Base-by-base conservation (phyloP, 2,329 filamentous ascomycete species). In the Colletotrichum agaves region DNA sequence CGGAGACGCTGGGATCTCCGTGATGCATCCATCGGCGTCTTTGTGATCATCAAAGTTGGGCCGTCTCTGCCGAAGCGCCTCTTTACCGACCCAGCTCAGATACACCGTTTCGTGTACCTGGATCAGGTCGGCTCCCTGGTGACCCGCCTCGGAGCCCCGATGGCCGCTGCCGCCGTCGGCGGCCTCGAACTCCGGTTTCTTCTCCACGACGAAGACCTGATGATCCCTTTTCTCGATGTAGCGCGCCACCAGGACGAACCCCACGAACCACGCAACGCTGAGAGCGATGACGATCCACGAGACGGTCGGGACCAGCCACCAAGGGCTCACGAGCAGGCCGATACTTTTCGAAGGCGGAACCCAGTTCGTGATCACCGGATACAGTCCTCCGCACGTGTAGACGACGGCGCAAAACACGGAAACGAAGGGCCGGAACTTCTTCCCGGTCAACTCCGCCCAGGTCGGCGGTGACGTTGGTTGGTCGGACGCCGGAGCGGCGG, bases 71-170 rank as follows among this genome's bases (percentile, higher is more conserved):
- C 65, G 65, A 4, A 70, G 68, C 12, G 74, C 73, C 56, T 79
- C 77, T 15, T 67, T 73, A 0, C 74, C 77, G 15, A 76, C 74
- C 77, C 77, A 79, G 50, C 75, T 75, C 13, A 78, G 62, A 56
- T 77, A 79, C 0, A 79, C 77, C 5, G 77, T 79, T 70, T 79
- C 77, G n/a, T 79, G 78, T 7, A 78, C 72, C 27, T 79, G 73
- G 3, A 79, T 73, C 31, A 78, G 73, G 0, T 77, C 77, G 5
- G 56, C 58, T 7, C 65, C 61, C 10, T 4, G 2, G 13, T 67
- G 46, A n/a, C 50, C 53, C 11, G 47, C 50, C 23, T 49, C 56
- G 12, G 59, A 55, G 17, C 27, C 37, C 8, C 35, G 58, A 19
- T 56, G 58, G n/a, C 63, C 67, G 5, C 58, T 61, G n/a, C 63